These are phyloP conservation scores for Rhodamnia rubescens DNA, from an alignment of 345 rosid species.

Conservation along the genomic window DNA sequence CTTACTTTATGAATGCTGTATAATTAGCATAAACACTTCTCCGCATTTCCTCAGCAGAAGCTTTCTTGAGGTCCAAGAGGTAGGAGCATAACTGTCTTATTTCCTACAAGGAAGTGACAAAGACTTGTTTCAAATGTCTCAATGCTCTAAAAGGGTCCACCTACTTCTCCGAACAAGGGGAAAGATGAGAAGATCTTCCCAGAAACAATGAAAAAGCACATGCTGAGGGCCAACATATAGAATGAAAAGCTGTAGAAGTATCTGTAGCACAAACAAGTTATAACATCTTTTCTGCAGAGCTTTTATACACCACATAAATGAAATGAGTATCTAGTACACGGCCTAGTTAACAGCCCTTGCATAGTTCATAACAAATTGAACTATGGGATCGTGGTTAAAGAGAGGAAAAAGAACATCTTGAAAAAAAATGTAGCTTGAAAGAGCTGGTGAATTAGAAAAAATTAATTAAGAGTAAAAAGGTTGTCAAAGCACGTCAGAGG, in stretches of 20 bases:
- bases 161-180: neutral
- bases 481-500: neutral
- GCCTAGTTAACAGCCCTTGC: neutral
- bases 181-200: neutral
- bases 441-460: neutral
- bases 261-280: neutral
- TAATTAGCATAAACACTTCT: slow-evolving; percentile 96
- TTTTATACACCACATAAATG: neutral
- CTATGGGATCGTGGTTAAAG: neutral
- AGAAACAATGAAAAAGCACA: neutral
- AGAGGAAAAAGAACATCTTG: neutral
- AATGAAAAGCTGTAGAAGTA: neutral
- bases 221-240: neutral
- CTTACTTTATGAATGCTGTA: slow-evolving; percentile 87
- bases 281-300: neutral
- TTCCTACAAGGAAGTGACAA: slow-evolving; percentile 40
- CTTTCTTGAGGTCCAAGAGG: slow-evolving; percentile 90
- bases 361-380: neutral
- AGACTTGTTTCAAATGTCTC: neutral
- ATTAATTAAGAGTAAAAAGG: neutral
- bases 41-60: slow-evolving; percentile 98
- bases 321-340: neutral
- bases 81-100: slow-evolving; percentile 66
- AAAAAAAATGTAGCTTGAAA: neutral
- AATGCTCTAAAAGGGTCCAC: neutral